Percentiles rank a stretch among this genome's conserved stretches.
phyloP scores from a whole-genome alignment of 768 basidiomycete species.

The Trametes cubensis region DNA sequence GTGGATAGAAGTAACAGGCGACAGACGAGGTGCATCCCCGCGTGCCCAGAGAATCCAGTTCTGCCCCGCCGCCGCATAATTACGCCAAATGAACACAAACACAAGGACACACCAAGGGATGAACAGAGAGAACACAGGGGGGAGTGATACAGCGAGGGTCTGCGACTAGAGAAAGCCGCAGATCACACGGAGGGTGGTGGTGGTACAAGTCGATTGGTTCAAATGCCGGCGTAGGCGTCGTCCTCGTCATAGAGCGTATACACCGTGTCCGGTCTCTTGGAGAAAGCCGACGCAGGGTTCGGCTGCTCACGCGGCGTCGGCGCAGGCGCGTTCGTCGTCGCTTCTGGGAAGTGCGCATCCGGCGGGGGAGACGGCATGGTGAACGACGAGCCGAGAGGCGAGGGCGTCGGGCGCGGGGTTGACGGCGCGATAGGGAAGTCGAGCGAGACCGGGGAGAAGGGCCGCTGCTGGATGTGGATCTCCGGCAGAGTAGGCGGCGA shows the following conservation, averaged over 20 bases:
- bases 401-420: slow-evolving; percentile 25
- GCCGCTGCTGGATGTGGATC: slow-evolving; percentile 47
- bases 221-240: slow-evolving; percentile 74
- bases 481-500: slow-evolving; percentile 58
- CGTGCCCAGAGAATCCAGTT: slow-evolving; percentile 33
- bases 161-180: too few relatives aligned
- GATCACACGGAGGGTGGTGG: background rate
- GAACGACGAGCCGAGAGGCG: slow-evolving; percentile 31
- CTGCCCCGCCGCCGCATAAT: slow-evolving; percentile 28
- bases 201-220: slow-evolving; percentile 28
- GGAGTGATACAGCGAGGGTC: slow-evolving; percentile 11
- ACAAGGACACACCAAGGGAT: slow-evolving; percentile 12
- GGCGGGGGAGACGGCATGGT: slow-evolving; percentile 25
- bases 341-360: slow-evolving; percentile 24
- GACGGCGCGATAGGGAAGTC: slow-evolving; percentile 29
- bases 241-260: slow-evolving; percentile 59
- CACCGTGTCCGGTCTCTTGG: slow-evolving; percentile 51
- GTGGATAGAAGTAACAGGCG: slow-evolving; percentile 3
- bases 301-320: background rate
- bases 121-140: slow-evolving; percentile 1
- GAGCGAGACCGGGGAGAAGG: slow-evolving; percentile 42
- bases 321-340: slow-evolving; percentile 1
- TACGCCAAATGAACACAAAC: slow-evolving; percentile 17
- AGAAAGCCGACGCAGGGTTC: slow-evolving; percentile 8
- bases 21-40: slow-evolving; percentile 25